These are phyloP conservation scores for Apophysomyces trapeziformis DNA, from an alignment of 371 early-diverging fungal species.

Conservation along the genomic window DNA sequence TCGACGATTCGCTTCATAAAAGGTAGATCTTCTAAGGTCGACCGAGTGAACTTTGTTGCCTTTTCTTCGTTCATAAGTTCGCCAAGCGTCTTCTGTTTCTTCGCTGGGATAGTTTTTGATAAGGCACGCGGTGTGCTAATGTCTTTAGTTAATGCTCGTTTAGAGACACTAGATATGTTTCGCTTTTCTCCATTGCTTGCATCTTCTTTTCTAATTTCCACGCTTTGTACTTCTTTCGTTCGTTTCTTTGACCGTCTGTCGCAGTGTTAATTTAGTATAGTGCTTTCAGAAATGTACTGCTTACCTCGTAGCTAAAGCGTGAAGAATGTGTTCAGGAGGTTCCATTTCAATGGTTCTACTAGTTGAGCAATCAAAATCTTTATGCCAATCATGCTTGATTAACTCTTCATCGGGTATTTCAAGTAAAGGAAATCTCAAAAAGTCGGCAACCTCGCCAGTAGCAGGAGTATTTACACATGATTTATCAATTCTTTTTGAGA, in stretches of 20 bases:
- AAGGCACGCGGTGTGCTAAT: not conserved
- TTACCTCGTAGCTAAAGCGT: not conserved
- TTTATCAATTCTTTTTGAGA: not conserved
- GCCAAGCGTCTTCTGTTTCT: not conserved
- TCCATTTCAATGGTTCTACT: not conserved
- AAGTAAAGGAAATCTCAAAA: constrained; percentile 3
- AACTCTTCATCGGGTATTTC: not conserved
- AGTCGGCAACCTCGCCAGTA: not conserved
- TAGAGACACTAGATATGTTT: not conserved
- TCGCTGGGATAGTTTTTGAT: not conserved
- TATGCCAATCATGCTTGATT: constrained; percentile 4
- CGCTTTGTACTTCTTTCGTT: not conserved
- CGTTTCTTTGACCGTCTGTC: not conserved
- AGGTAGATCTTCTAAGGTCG: not conserved
- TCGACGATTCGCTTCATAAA: constrained; percentile 1
- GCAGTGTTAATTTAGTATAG: not conserved
- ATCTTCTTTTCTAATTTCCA: not conserved
- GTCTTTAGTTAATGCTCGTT: not conserved
- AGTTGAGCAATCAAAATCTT: too few species aligned
- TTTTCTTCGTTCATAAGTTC: constrained; percentile 1
- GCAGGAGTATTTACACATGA: not conserved
- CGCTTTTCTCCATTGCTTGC: not conserved
- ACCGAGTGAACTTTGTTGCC: not conserved
- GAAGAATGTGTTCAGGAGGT: not conserved
- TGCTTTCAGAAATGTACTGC: not conserved